phyloP scores from a whole-genome alignment of 2,329 filamentous ascomycete genomes.

The Xylaria sp. region DNA sequence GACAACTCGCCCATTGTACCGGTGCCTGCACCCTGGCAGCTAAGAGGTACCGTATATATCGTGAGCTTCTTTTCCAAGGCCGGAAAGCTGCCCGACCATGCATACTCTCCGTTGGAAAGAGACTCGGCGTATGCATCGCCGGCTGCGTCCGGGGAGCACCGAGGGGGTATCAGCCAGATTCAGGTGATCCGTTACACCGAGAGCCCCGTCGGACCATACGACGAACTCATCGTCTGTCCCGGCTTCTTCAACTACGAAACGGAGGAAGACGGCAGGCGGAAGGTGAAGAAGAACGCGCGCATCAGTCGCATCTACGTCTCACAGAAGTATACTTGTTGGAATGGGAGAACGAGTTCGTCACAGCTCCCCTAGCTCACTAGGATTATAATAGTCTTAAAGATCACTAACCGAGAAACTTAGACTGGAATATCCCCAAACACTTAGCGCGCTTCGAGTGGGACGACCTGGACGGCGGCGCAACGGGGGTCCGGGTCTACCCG shows the following conservation, averaged over 20 bases:
- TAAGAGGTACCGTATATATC: conserved; percentile 57
- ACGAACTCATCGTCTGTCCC: conserved; percentile 61
- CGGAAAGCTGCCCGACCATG: conserved; percentile 50
- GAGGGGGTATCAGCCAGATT: conserved; percentile 60
- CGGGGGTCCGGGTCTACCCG: conserved; percentile 58
- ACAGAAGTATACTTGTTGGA: conserved; percentile 62
- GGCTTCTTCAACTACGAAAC: conserved; percentile 56
- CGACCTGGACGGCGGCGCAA: conserved; percentile 50
- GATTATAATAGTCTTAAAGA: not conserved
- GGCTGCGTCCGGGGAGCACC: conserved; percentile 49
- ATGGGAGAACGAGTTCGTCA: conserved; percentile 60
- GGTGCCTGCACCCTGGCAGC: conserved; percentile 56
- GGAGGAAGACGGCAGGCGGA: conserved; percentile 49
- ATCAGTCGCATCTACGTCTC: conserved; percentile 67
- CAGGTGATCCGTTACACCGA: conserved; percentile 63
- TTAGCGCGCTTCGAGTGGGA: conserved; percentile 62
- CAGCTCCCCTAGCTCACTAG: conserved; percentile 1
- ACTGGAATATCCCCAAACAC: conserved; percentile 67
- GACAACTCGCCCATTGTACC: conserved; percentile 37
- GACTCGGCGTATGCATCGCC: conserved; percentile 52
- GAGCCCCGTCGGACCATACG: conserved; percentile 63
- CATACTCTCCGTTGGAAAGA: conserved; percentile 61
- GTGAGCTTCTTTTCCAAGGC: conserved; percentile 55
- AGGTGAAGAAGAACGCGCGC: conserved; percentile 52
- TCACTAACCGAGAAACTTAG: conserved; percentile 44